Evolutionary conservation across 371 early-diverging fungal species (phyloP).

Genomic region (Choanephora cucurbitarum): DNA sequence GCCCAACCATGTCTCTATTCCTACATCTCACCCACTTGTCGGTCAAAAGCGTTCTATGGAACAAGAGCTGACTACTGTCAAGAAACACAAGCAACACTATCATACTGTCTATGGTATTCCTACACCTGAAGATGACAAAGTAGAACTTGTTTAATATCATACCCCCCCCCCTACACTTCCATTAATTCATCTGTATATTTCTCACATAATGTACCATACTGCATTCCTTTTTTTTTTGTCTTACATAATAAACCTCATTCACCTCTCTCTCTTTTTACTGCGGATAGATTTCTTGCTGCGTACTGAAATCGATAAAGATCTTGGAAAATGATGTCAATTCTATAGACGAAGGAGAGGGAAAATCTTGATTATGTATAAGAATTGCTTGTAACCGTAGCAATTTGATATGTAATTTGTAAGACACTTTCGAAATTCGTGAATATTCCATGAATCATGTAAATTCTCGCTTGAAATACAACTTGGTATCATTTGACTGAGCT

Average conservation of each 20-base stretch:
- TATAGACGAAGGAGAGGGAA: too few relatives aligned
- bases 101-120: conserved; percentile 20
- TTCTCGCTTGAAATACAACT: too few relatives aligned
- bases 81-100: conserved; percentile 15
- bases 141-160: conserved; percentile 19
- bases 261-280: too few relatives aligned
- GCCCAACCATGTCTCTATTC: conserved; percentile 1
- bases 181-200: conserved; percentile 2
- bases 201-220: conserved; percentile 5
- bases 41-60: conserved; percentile 8
- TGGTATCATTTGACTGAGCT: too few relatives aligned
- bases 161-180: conserved; percentile 4
- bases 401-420: too few relatives aligned
- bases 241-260: not conserved
- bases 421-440: too few relatives aligned
- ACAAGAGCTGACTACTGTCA: conserved; percentile 10
- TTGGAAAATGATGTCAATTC: too few relatives aligned
- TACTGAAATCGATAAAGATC: too few relatives aligned
- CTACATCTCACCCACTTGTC: not conserved
- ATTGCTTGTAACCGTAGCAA: too few relatives aligned
- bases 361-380: too few relatives aligned
- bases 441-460: too few relatives aligned
- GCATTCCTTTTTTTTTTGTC: conserved; percentile 1
- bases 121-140: conserved; percentile 32
- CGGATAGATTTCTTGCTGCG: too few relatives aligned